These are phyloP conservation scores for Candida hungchunana DNA, from an alignment of 805 yeast species.

Conservation along the genomic window DNA sequence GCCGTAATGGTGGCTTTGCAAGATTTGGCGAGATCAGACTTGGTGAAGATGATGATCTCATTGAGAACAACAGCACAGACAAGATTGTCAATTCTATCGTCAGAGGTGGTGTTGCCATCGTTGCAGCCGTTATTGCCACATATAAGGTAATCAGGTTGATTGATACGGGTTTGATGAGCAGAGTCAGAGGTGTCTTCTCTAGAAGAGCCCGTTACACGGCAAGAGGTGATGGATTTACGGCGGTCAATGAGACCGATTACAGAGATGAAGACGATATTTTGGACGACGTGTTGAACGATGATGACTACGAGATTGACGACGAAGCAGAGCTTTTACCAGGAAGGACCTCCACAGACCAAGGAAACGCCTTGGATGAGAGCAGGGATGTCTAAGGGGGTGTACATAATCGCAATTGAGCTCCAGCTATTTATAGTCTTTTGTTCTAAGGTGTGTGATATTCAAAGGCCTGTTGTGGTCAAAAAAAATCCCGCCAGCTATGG, in stretches of 20 bases:
- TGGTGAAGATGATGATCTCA: constrained; percentile 73
- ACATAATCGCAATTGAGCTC: no score
- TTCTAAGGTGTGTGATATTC: no score
- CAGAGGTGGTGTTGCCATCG: constrained; percentile 31
- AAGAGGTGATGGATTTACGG: constrained; percentile 22
- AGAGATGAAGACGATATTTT: constrained; percentile 24
- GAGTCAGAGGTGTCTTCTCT: constrained; percentile 15
- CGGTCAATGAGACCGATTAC: constrained; percentile 19
- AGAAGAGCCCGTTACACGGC: constrained; percentile 21
- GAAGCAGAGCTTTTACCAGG: constrained; percentile 19
- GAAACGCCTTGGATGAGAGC: constrained; percentile 7
- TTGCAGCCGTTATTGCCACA: constrained; percentile 30
- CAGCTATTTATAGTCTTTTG: no score
- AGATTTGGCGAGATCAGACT: constrained; percentile 87
- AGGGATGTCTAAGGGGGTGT: constrained; percentile 2
- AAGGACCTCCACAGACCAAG: not conserved
- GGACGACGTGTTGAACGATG: constrained; percentile 24
- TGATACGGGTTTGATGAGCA: constrained; percentile 17
- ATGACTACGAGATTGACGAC: constrained; percentile 25
- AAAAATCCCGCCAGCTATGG: no score
- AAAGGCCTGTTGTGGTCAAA: no score
- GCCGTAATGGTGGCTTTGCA: constrained; percentile 56
- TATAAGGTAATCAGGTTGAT: constrained; percentile 27
- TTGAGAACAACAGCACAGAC: constrained; percentile 50
- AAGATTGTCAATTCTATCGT: constrained; percentile 48